Percentiles rank a stretch among this genome's conserved stretches.
Evolutionary conservation across 164 flowering plant genomes (phyloP).

Genomic region (Chloranthus sessilifolius): DNA sequence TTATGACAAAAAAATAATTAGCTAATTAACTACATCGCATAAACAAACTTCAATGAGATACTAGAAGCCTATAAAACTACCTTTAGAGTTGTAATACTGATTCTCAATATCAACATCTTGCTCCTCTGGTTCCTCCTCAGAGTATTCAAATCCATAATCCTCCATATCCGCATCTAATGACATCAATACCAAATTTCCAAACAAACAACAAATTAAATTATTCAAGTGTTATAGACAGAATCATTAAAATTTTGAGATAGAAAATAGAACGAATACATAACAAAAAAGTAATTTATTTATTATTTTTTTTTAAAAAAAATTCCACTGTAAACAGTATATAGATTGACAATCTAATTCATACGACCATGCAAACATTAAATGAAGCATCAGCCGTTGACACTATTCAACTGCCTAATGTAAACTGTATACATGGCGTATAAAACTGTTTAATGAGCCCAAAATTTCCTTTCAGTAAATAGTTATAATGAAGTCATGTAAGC

Average conservation of each 20-base stretch:
- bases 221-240: no score
- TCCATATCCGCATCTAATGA: conserved; percentile 96
- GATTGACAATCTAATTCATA: neutral
- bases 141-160: conserved; percentile 98
- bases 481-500: no score
- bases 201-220: neutral
- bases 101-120: conserved; percentile 99
- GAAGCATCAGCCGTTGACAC: no score
- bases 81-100: conserved; percentile 98
- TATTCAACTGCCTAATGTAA: no score
- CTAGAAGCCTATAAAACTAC: conserved; percentile 26
- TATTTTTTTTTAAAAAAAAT: no score
- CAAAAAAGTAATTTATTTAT: neutral
- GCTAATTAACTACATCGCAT: no score
- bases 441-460: no score
- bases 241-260: no score
- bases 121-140: conserved; percentile 97
- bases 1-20: no score
- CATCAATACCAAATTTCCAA: neutral
- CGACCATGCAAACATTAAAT: neutral
- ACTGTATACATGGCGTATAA: no score
- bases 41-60: no score
- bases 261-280: neutral
- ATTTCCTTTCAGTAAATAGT: no score
- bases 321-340: neutral